Percentiles rank a stretch among this genome's conserved stretches.
These are phyloP conservation scores for Paecilomyces dactylethromorphus DNA, from an alignment of 2,329 filamentous ascomycete genomes.

Conservation along the genomic window DNA sequence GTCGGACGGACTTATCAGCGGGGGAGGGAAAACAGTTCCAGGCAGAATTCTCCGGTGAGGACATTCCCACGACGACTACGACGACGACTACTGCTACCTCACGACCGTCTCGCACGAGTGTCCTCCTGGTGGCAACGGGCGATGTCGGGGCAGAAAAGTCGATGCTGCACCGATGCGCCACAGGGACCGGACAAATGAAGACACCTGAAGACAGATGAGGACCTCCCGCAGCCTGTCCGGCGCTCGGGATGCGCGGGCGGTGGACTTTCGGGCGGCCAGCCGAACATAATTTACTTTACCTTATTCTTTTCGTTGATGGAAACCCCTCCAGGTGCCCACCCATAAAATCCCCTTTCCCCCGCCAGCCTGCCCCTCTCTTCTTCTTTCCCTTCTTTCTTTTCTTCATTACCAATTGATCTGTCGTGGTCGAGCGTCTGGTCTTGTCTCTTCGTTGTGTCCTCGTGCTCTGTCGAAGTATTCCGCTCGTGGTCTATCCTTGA, in stretches of 20 bases:
- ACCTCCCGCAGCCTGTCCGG: background rate
- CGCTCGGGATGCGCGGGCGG: background rate
- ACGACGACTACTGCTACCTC: too few species aligned
- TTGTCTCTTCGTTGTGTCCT: background rate
- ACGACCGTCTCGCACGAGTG: too few species aligned
- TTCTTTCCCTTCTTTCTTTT: slow-evolving; percentile 7
- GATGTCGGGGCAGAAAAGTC: background rate
- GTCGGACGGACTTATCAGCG: background rate
- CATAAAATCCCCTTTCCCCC: slow-evolving; percentile 17
- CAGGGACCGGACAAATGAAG: too few species aligned
- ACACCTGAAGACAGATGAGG: too few species aligned
- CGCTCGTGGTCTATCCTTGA: background rate
- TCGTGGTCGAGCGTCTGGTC: background rate
- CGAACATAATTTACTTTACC: slow-evolving; percentile 1
- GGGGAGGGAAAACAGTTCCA: too few species aligned
- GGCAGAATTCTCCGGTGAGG: too few species aligned
- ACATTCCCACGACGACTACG: too few species aligned
- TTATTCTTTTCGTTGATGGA: slow-evolving; percentile 4
- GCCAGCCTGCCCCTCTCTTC: background rate
- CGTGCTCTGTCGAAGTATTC: background rate
- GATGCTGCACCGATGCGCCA: background rate
- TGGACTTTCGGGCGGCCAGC: background rate
- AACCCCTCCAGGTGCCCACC: slow-evolving; percentile 6
- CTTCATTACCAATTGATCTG: slow-evolving; percentile 8
- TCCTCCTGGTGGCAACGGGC: background rate